Percentiles rank a stretch among this genome's conserved stretches.
Evolutionary conservation across 139 green algal species (phyloP).

Genomic region (Tetradesmus obliquus): DNA sequence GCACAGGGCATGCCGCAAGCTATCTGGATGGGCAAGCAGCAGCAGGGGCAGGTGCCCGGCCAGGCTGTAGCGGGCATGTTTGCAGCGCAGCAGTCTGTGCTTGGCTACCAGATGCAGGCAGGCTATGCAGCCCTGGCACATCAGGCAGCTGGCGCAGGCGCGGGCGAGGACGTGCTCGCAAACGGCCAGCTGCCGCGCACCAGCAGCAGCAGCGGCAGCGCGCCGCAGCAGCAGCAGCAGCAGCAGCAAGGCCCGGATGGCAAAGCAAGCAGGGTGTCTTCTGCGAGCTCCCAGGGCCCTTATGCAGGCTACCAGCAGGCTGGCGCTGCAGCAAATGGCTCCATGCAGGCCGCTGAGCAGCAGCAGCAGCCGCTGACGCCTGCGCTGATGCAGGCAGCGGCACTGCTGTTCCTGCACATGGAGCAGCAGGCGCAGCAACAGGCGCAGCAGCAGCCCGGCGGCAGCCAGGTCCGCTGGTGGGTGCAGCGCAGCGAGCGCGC

Average conservation of each 20-base stretch:
- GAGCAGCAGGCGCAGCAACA: slow-evolving; percentile 32
- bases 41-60: slow-evolving; percentile 19
- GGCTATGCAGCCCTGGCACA: not conserved
- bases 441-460: not conserved
- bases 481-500: slow-evolving; percentile 29
- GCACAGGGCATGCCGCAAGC: slow-evolving; percentile 20
- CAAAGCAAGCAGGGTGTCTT: slow-evolving; percentile 11
- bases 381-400: slow-evolving; percentile 4
- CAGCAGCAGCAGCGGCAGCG: slow-evolving; percentile 35
- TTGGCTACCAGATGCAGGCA: slow-evolving; percentile 17
- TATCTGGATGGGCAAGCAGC: slow-evolving; percentile 34
- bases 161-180: not conserved
- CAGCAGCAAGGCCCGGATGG: not conserved
- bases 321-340: not conserved
- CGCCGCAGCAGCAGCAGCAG: not conserved
- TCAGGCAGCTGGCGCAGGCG: not conserved
- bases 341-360: not conserved
- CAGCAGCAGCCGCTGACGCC: not conserved
- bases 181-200: slow-evolving; percentile 14
- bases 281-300: not conserved
- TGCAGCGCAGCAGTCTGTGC: not conserved
- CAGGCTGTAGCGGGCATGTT: slow-evolving; percentile 11
- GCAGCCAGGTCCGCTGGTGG: slow-evolving; percentile 5
- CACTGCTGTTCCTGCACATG: slow-evolving; percentile 13
- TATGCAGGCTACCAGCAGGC: not conserved